A percentile compares a stretch with the other conserved stretches of the same genome.
phyloP scores from a whole-genome alignment of 371 early-diverging fungal species.

The Mortierella polycephala region DNA sequence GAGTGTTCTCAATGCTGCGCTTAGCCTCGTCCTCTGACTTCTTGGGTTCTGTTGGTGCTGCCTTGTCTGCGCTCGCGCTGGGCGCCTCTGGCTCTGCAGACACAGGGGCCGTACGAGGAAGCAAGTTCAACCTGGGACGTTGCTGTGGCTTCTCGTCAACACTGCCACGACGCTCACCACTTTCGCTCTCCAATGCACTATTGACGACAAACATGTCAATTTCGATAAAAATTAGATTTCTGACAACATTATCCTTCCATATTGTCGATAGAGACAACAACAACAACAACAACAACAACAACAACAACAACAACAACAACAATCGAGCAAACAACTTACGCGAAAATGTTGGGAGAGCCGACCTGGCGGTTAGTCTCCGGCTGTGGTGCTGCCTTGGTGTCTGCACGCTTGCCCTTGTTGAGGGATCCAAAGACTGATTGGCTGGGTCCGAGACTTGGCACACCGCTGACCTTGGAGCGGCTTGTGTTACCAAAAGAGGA shows the following conservation, averaged over 20 bases:
- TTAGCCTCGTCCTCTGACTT: slow-evolving; percentile 67
- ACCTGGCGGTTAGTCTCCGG: slow-evolving; percentile 43
- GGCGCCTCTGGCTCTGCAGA: slow-evolving; percentile 25
- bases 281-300: background rate
- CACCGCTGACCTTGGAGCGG: slow-evolving; percentile 65
- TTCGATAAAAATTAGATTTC: background rate
- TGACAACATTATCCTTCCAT: background rate
- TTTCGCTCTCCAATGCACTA: slow-evolving; percentile 62
- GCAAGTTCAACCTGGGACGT: slow-evolving; percentile 57
- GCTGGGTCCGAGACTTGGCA: slow-evolving; percentile 68
- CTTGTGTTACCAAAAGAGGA: slow-evolving; percentile 83
- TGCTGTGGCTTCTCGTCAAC: slow-evolving; percentile 57
- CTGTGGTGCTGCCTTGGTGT: slow-evolving; percentile 48
- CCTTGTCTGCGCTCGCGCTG: slow-evolving; percentile 25
- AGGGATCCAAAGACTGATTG: slow-evolving; percentile 64
- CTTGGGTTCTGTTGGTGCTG: slow-evolving; percentile 54
- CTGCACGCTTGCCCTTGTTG: slow-evolving; percentile 57
- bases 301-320: background rate
- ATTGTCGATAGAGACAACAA: background rate
- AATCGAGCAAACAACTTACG: slow-evolving; percentile 16
- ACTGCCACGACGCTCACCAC: slow-evolving; percentile 46
- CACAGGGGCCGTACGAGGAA: slow-evolving; percentile 54
- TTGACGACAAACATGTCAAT: background rate
- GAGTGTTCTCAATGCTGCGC: slow-evolving; percentile 71
- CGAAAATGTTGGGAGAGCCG: slow-evolving; percentile 49